Conservation (phyloP, 371 early-diverging fungal genomes). For the Gilbertella persicaria region DNA sequence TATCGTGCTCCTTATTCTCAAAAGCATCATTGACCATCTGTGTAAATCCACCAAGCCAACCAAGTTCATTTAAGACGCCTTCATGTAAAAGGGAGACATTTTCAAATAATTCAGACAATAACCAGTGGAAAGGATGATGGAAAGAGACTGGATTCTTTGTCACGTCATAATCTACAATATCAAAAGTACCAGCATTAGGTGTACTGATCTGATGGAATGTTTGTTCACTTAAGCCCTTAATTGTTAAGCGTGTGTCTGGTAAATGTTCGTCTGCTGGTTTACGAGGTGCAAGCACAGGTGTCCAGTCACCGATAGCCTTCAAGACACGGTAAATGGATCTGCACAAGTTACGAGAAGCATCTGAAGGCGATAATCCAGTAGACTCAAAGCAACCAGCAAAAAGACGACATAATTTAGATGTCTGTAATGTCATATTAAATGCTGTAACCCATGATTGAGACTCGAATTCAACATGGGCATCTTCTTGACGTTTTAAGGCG, state of each 20-base stretch:
- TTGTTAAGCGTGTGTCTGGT: conserved; percentile 1
- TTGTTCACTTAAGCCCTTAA: conserved; percentile 34
- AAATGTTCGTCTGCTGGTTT: not conserved
- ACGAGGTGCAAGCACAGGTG: conserved; percentile 31
- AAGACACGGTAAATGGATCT: conserved; percentile 45
- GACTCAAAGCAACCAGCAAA: conserved; percentile 74
- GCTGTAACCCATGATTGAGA: conserved; percentile 87
- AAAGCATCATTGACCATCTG: conserved; percentile 51
- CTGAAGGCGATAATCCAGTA: conserved; percentile 1
- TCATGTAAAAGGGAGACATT: conserved; percentile 67
- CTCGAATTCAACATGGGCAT: conserved; percentile 90
- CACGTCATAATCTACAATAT: conserved; percentile 67
- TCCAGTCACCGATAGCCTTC: conserved; percentile 59
- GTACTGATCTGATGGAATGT: conserved; percentile 27
- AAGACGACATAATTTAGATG: conserved; percentile 75
- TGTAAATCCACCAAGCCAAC: conserved; percentile 53
- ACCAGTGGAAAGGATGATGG: conserved; percentile 93
- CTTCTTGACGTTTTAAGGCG: conserved; percentile 71
- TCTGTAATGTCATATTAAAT: conserved; percentile 83
- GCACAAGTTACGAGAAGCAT: conserved; percentile 32
- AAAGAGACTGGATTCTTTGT: conserved; percentile 75
- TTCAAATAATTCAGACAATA: conserved; percentile 78
- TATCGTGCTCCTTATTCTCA: conserved; percentile 14
- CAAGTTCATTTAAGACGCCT: conserved; percentile 48
- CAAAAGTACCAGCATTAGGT: conserved; percentile 38